Conservation (phyloP, 805 yeast species). For the Metschnikowia aberdeeniae region DNA sequence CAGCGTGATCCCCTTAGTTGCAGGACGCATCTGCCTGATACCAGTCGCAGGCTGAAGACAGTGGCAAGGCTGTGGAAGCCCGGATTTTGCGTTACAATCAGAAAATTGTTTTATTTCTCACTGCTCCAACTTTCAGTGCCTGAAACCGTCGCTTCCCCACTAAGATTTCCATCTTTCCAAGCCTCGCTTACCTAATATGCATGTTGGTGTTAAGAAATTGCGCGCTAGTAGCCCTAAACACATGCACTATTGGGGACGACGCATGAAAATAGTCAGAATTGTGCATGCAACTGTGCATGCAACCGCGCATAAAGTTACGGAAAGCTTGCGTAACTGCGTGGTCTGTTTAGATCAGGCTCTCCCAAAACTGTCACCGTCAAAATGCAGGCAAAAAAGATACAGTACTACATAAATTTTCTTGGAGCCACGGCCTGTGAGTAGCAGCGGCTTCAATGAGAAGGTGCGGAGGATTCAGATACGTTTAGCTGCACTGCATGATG, state of each 20-base stretch:
- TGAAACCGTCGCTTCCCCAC: too few relatives aligned
- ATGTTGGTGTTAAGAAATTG: conserved; percentile 2
- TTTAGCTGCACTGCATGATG: not conserved
- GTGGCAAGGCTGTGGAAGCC: too few relatives aligned
- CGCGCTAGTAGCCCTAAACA: conserved; percentile 3
- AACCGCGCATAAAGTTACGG: conserved; percentile 3
- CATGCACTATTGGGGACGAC: not conserved
- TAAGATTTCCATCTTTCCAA: too few relatives aligned
- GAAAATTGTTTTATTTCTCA: too few relatives aligned
- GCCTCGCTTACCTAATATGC: not conserved
- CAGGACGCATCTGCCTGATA: conserved; percentile 3
- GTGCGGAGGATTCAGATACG: not conserved
- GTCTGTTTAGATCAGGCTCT: not conserved
- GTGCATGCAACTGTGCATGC: conserved; percentile 4
- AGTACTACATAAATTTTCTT: too few relatives aligned
- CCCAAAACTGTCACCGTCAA: not conserved
- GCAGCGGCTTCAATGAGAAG: not conserved
- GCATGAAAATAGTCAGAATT: conserved; percentile 2
- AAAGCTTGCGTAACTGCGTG: not conserved
- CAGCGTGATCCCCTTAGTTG: conserved; percentile 3
- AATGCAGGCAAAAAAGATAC: not conserved
- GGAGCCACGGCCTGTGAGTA: too few relatives aligned
- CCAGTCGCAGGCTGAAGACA: not conserved
- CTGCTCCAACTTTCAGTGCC: too few relatives aligned
- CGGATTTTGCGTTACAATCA: too few relatives aligned